phyloP scores from a whole-genome alignment of 2,329 filamentous ascomycete genomes.

The Hypoxylon sp. region DNA sequence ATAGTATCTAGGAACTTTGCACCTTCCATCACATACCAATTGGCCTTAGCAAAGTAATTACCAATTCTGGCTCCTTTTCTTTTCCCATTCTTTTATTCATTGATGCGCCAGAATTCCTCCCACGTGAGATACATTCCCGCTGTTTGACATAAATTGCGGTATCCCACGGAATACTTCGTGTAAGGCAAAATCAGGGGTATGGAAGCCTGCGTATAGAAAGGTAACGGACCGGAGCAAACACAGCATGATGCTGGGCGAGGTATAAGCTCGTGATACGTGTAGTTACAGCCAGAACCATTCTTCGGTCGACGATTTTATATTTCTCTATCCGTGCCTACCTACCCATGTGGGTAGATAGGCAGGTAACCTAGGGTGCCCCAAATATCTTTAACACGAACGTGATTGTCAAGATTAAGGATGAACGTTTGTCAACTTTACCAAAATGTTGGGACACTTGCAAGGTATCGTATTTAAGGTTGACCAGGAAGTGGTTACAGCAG shows the following conservation, averaged over 20 bases:
- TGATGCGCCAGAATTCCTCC: background rate
- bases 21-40: background rate
- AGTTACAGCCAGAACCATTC: too few relatives aligned
- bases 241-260: conserved; percentile 35
- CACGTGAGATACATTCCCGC: conserved; percentile 17
- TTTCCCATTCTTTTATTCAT: background rate
- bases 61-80: background rate
- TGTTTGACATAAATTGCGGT: conserved; percentile 34
- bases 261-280: background rate
- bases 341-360: background rate
- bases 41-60: background rate
- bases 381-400: background rate
- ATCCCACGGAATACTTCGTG: conserved; percentile 26
- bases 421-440: conserved; percentile 6
- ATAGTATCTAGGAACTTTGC: background rate
- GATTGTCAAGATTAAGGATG: conserved; percentile 13
- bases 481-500: conserved; percentile 3
- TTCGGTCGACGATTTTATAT: too few relatives aligned
- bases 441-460: conserved; percentile 1
- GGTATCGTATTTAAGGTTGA: conserved; percentile 3
- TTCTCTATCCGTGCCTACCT: background rate
- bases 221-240: conserved; percentile 22
- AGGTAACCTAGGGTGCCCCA: background rate
- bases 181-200: conserved; percentile 25
- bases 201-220: conserved; percentile 14